Percentiles rank a stretch among this genome's conserved stretches.
Evolutionary conservation across 495 filamentous ascomycete species (phyloP).

Genomic region (Staphylotrichum tortipilum): DNA sequence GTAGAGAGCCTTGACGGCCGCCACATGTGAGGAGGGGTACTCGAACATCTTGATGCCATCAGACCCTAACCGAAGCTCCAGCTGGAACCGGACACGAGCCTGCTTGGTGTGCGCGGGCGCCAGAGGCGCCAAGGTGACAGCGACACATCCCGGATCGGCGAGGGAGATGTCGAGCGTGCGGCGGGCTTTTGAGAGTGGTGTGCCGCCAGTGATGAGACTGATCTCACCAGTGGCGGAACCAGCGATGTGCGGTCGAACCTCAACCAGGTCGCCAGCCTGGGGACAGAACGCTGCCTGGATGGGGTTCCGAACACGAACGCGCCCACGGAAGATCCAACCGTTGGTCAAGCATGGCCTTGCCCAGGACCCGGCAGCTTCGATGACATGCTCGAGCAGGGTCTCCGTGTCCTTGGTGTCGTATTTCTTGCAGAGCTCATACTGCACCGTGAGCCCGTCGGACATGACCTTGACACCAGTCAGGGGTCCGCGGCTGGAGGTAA

Average conservation of each 20-base stretch:
- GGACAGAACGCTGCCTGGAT: neutral
- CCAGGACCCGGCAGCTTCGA: conserved; percentile 57
- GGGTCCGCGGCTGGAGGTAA: too few species aligned
- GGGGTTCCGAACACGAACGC: neutral
- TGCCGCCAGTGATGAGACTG: neutral
- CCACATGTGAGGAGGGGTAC: neutral
- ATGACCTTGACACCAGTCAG: conserved; percentile 48
- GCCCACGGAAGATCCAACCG: neutral
- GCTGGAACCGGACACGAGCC: neutral
- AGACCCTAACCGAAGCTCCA: neutral
- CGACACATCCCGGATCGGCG: neutral
- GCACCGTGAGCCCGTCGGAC: neutral
- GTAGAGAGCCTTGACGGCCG: neutral
- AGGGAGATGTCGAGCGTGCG: neutral
- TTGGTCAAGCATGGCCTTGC: neutral
- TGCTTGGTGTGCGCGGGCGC: neutral
- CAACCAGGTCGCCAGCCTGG: neutral
- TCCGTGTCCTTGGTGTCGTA: conserved; percentile 55
- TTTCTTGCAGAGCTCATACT: conserved; percentile 49
- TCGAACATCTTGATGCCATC: neutral
- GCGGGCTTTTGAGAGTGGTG: neutral
- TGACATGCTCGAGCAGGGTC: conserved; percentile 73
- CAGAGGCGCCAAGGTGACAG: neutral
- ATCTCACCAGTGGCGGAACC: neutral
- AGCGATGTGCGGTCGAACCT: neutral